phyloP scores from a whole-genome alignment of 1,139 yeast genomes.

The Pichia sp. region DNA sequence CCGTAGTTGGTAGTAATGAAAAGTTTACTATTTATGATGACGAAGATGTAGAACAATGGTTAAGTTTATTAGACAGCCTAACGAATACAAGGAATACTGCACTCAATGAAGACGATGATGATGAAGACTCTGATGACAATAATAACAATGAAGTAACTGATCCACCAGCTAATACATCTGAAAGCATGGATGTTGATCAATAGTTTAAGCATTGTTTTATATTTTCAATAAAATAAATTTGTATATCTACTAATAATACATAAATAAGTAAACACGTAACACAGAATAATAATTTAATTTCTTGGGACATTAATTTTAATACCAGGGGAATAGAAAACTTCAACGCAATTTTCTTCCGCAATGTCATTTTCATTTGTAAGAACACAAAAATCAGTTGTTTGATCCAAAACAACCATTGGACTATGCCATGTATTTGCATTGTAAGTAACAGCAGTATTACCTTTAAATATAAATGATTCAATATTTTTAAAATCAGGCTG shows the following conservation, averaged over 20 bases:
- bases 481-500: constrained; percentile 57
- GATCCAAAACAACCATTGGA: constrained; percentile 78
- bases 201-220: background rate
- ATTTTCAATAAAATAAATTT: background rate
- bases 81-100: constrained; percentile 44
- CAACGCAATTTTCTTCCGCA: constrained; percentile 76
- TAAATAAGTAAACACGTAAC: background rate
- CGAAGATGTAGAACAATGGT: constrained; percentile 73
- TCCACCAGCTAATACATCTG: constrained; percentile 6
- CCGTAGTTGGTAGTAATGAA: constrained; percentile 78
- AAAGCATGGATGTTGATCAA: constrained; percentile 12
- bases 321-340: constrained; percentile 64
- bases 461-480: constrained; percentile 67
- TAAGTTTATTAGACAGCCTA: constrained; percentile 48
- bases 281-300: background rate
- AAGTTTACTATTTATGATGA: constrained; percentile 77
- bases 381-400: constrained; percentile 73
- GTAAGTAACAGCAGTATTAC: constrained; percentile 85
- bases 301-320: constrained; percentile 29
- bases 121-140: constrained; percentile 18
- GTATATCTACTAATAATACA: background rate
- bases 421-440: constrained; percentile 84
- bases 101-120: constrained; percentile 33
- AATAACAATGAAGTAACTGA: background rate
- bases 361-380: constrained; percentile 78